Percentiles rank a stretch among this genome's conserved stretches.
phyloP scores from a whole-genome alignment of 495 filamentous ascomycete species.

The Neurospora intermedia region DNA sequence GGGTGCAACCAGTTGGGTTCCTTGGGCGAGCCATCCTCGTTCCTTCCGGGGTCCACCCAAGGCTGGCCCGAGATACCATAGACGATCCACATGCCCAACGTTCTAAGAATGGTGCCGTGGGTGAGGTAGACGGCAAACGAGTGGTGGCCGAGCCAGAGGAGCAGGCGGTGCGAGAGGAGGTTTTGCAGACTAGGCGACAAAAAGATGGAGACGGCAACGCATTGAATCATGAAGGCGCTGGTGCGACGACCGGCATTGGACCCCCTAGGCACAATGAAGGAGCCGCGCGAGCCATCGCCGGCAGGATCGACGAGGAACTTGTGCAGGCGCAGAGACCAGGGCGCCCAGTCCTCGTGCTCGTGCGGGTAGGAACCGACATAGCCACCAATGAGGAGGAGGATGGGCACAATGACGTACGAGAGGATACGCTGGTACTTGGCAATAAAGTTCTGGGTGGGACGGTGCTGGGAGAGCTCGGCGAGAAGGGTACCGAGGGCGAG shows the following conservation, averaged over 20 bases:
- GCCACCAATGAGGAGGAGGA: conserved; percentile 39
- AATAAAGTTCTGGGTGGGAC: conserved; percentile 41
- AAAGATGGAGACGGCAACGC: conserved; percentile 42
- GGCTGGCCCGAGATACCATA: conserved; percentile 47
- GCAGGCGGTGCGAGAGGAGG: conserved; percentile 41
- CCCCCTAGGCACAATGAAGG: conserved; percentile 46
- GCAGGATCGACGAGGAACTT: conserved; percentile 11
- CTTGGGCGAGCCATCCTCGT: conserved; percentile 20
- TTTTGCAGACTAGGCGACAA: conserved; percentile 45
- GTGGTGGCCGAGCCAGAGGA: conserved; percentile 57
- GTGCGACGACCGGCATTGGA: conserved; percentile 41
- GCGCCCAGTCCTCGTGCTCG: conserved; percentile 44
- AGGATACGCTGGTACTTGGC: conserved; percentile 35
- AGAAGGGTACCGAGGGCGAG: conserved; percentile 52
- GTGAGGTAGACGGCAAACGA: conserved; percentile 59
- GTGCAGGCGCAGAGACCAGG: conserved; percentile 46
- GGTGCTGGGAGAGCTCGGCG: conserved; percentile 47
- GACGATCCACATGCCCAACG: conserved; percentile 51
- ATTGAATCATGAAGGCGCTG: conserved; percentile 43
- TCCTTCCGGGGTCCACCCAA: conserved; percentile 24
- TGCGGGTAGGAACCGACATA: conserved; percentile 50
- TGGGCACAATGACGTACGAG: conserved; percentile 31
- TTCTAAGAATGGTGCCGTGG: conserved; percentile 53
- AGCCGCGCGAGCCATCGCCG: conserved; percentile 19
- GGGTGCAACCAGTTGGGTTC: conserved; percentile 23